Conservation (phyloP, 306 rosid genomes). For the Sesbania bispinosa region DNA sequence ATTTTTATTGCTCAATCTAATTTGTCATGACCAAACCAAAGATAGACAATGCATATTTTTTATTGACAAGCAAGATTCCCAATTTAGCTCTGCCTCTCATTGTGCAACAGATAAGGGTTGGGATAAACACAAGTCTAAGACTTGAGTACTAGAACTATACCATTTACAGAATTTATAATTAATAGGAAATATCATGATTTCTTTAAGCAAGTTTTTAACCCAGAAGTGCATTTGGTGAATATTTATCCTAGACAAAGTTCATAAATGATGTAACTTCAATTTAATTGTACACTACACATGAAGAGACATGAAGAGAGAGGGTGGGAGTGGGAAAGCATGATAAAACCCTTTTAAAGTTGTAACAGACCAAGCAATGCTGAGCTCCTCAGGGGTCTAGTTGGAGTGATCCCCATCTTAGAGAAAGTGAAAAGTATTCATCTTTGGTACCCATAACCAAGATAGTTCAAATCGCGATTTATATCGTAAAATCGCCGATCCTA, state of each 20-base stretch:
- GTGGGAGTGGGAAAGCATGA: neutral
- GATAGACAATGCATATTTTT: neutral
- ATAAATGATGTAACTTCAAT: neutral
- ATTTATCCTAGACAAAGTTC: neutral
- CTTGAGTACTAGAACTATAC: too few relatives aligned
- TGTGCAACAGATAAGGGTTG: neutral
- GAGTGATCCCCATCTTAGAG: neutral
- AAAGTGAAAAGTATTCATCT: too few relatives aligned
- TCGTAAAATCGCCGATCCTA: too few relatives aligned
- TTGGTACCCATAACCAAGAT: neutral
- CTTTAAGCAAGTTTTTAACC: neutral
- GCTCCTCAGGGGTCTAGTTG: neutral
- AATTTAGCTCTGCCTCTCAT: neutral
- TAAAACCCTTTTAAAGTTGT: neutral
- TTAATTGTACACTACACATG: neutral
- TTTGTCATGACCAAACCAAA: neutral
- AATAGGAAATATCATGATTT: neutral
- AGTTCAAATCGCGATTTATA: too few relatives aligned
- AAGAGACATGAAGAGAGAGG: neutral
- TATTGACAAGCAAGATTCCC: neutral
- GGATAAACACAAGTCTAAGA: neutral
- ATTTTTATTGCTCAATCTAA: neutral
- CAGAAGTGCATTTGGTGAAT: neutral
- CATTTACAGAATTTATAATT: too few relatives aligned
- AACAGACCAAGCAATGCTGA: neutral